Evolutionary conservation across 208 protist genomes (phyloP).

Genomic region (Entamoeba dispar): DNA sequence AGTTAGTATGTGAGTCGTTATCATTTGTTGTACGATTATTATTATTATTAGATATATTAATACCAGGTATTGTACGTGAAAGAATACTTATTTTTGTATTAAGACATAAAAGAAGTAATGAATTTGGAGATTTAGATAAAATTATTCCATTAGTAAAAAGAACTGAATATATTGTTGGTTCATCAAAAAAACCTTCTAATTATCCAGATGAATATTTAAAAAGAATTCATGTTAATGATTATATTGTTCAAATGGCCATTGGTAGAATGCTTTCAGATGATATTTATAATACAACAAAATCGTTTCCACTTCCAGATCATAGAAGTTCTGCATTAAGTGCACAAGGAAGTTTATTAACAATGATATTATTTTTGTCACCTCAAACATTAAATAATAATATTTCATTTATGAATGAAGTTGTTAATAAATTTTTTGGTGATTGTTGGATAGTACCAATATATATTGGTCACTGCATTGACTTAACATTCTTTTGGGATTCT

Average conservation of each 20-base stretch:
- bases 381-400: slow-evolving; percentile 57
- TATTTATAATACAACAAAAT: slow-evolving; percentile 63
- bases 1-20: slow-evolving; percentile 60
- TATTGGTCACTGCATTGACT: slow-evolving; percentile 72
- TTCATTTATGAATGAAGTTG: slow-evolving; percentile 80
- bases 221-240: slow-evolving; percentile 28
- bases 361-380: slow-evolving; percentile 82
- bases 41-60: slow-evolving; percentile 62
- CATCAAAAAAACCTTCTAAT: slow-evolving; percentile 1
- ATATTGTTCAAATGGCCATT: slow-evolving; percentile 56
- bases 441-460: slow-evolving; percentile 90
- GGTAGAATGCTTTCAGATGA: slow-evolving; percentile 70
- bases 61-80: slow-evolving; percentile 68
- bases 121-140: slow-evolving; percentile 62
- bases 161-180: slow-evolving; percentile 50
- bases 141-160: slow-evolving; percentile 66
- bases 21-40: slow-evolving; percentile 82
- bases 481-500: slow-evolving; percentile 57
- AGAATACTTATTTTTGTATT: slow-evolving; percentile 78
- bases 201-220: slow-evolving; percentile 73
- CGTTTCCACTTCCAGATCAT: slow-evolving; percentile 59
- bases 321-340: slow-evolving; percentile 54
- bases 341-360: slow-evolving; percentile 71
- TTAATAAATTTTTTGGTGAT: slow-evolving; percentile 86
- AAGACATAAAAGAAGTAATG: slow-evolving; percentile 61